phyloP scores from a whole-genome alignment of 352 stramenopile genomes.

The Globisporangium perplexum region DNA sequence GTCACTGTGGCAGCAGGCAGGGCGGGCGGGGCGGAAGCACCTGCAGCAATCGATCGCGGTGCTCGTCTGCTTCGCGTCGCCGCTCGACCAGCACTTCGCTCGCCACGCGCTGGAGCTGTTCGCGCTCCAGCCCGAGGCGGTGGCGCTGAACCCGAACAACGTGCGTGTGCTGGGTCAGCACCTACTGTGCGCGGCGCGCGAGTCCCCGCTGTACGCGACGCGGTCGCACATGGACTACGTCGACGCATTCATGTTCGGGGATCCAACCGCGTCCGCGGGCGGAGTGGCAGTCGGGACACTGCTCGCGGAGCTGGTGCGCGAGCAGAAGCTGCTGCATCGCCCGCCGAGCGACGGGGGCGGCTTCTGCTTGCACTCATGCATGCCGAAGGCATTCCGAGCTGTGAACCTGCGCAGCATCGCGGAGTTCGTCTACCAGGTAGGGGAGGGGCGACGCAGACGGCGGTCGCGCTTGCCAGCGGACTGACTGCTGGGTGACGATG shows the following conservation, averaged over 20 bases:
- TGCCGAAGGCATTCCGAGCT: conserved; percentile 44
- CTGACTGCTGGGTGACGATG: no score
- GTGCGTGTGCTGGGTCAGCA: conserved; percentile 87
- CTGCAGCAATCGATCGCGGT: conserved; percentile 82
- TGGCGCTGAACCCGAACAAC: conserved; percentile 85
- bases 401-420: conserved; percentile 70
- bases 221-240: conserved; percentile 54
- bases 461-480: no score
- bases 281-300: neutral
- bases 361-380: conserved; percentile 55
- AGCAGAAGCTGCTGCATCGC: conserved; percentile 38
- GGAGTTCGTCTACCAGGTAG: conserved; percentile 51
- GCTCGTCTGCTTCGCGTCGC: conserved; percentile 94
- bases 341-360: conserved; percentile 26
- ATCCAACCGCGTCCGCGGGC: neutral
- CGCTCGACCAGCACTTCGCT: conserved; percentile 92
- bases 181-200: conserved; percentile 91
- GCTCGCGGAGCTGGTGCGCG: conserved; percentile 22
- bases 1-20: conserved; percentile 96
- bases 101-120: conserved; percentile 66
- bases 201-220: conserved; percentile 84
- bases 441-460: no score
- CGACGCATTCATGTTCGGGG: conserved; percentile 56
- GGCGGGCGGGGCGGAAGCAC: conserved; percentile 88
- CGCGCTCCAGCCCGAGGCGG: conserved; percentile 58